phyloP scores from a whole-genome alignment of 768 basidiomycete species.

The Suillus plorans region DNA sequence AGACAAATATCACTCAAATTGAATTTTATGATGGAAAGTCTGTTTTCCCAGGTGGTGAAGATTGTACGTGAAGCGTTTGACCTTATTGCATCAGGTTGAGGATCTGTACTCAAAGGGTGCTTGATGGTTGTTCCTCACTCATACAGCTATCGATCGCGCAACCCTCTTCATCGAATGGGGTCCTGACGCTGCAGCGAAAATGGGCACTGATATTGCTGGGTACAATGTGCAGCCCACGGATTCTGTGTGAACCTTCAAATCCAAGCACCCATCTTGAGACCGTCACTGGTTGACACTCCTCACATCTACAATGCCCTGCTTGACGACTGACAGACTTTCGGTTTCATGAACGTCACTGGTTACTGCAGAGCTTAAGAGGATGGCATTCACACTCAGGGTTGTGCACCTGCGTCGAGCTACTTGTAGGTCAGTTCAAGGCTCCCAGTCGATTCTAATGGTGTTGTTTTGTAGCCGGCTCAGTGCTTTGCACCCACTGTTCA shows the following conservation, averaged over 20 bases:
- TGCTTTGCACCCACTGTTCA: conserved; percentile 22
- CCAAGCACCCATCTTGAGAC: conserved; percentile 40
- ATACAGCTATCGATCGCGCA: conserved; percentile 55
- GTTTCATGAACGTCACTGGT: conserved; percentile 59
- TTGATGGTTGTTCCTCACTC: conserved; percentile 61
- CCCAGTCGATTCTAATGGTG: background rate
- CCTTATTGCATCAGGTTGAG: conserved; percentile 15
- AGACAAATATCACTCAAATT: conserved; percentile 23
- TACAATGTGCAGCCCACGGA: conserved; percentile 49
- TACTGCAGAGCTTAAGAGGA: conserved; percentile 59
- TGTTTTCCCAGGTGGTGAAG: conserved; percentile 25
- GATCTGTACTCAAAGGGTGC: conserved; percentile 40
- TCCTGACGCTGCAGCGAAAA: conserved; percentile 18
- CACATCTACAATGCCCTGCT: conserved; percentile 58
- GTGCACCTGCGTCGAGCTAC: conserved; percentile 62
- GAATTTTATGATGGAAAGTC: conserved; percentile 25
- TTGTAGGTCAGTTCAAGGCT: conserved; percentile 45
- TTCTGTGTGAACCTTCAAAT: conserved; percentile 40
- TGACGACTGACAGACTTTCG: conserved; percentile 49
- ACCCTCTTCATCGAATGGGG: conserved; percentile 51
- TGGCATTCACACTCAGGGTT: conserved; percentile 51
- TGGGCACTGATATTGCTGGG: conserved; percentile 38
- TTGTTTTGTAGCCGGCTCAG: conserved; percentile 52
- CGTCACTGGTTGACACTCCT: conserved; percentile 55
- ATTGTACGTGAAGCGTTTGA: background rate